Evolutionary conservation across 2,329 filamentous ascomycete species (phyloP).

Genomic region (Tolypocladium inflatum): DNA sequence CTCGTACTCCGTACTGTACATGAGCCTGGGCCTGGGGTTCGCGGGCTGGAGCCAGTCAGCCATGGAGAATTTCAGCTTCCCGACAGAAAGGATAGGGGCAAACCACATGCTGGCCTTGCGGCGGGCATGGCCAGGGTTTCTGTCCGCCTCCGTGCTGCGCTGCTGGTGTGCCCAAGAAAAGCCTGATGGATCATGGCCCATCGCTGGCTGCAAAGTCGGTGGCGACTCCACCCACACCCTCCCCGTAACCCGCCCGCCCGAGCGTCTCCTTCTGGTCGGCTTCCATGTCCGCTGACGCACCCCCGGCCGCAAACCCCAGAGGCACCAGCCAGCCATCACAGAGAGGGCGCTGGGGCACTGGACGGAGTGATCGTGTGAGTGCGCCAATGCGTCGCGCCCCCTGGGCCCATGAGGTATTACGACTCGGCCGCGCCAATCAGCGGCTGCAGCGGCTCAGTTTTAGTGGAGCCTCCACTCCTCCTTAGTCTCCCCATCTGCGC

Average conservation of each 20-base stretch:
- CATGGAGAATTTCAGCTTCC: background rate
- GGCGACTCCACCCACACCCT: background rate
- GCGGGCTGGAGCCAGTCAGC: background rate
- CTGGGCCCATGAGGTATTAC: background rate
- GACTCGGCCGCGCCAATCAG: constrained; percentile 1
- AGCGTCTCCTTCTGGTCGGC: background rate
- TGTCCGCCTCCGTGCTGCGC: background rate
- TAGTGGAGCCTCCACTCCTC: constrained; percentile 2
- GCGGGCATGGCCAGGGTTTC: background rate
- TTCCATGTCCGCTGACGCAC: background rate
- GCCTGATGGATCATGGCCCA: background rate
- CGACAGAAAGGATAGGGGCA: background rate
- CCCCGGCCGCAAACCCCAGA: background rate
- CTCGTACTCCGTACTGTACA: background rate
- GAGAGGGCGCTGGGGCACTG: background rate
- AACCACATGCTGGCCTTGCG: background rate
- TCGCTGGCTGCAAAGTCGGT: background rate
- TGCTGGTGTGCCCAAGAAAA: background rate
- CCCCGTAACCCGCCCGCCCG: background rate
- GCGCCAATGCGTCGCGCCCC: background rate
- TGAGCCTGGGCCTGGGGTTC: background rate
- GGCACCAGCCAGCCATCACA: background rate
- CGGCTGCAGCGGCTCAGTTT: background rate
- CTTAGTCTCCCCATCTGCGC: constrained; percentile 4
- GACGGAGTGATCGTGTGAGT: background rate